phyloP scores from a whole-genome alignment of 345 rosid genomes.

The Carallia brachiata region DNA sequence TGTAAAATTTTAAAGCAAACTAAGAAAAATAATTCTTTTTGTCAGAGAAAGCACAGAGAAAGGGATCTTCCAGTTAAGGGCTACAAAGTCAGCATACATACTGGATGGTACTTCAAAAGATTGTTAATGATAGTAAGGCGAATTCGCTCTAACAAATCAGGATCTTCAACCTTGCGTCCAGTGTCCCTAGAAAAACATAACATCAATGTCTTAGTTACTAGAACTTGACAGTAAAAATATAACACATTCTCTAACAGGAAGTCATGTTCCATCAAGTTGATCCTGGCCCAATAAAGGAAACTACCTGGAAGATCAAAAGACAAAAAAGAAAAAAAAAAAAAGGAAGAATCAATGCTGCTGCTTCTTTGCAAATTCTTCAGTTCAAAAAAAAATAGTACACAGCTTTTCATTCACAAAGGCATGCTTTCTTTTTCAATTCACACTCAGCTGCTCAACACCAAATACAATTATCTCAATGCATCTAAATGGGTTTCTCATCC shows the following conservation, averaged over 20 bases:
- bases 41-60: neutral
- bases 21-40: neutral
- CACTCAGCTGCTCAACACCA: too few relatives aligned
- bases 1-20: neutral
- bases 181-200: conserved; percentile 45
- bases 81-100: conserved; percentile 35
- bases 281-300: neutral
- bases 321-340: too few relatives aligned
- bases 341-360: too few relatives aligned
- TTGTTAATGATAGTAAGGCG: conserved; percentile 91
- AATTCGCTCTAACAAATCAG: conserved; percentile 83
- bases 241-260: neutral
- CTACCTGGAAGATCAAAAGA: neutral
- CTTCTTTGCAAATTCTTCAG: too few relatives aligned
- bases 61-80: neutral
- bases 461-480: too few relatives aligned
- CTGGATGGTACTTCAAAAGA: conserved; percentile 96
- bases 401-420: too few relatives aligned
- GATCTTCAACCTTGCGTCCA: conserved; percentile 98
- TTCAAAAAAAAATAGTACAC: too few relatives aligned
- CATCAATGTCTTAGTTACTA: conserved; percentile 18
- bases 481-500: neutral
- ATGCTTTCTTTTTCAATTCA: too few relatives aligned
- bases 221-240: conserved; percentile 15
- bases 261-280: neutral